A percentile compares a stretch with the other conserved stretches of the same genome.
phyloP scores from a whole-genome alignment of 2,329 filamentous ascomycete species.

The Rutstroemia sp. region DNA sequence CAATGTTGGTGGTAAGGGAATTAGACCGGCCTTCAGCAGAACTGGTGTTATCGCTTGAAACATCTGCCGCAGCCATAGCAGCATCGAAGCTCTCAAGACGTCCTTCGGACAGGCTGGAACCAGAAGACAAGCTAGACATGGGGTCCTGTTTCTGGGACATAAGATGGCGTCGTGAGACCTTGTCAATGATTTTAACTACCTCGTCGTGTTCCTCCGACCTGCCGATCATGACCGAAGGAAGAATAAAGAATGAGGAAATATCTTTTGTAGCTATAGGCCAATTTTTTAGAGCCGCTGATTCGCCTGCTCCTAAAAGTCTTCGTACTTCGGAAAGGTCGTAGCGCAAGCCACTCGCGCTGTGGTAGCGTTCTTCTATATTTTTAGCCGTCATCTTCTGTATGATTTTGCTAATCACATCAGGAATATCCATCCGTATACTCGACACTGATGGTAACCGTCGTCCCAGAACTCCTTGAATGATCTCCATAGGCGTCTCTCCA shows the following conservation, averaged over 20 bases:
- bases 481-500: conserved; percentile 74
- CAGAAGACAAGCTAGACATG: conserved; percentile 42
- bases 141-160: conserved; percentile 36
- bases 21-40: conserved; percentile 42
- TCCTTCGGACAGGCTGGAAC: conserved; percentile 43
- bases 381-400: conserved; percentile 92
- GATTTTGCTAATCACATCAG: conserved; percentile 72
- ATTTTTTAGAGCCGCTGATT: conserved; percentile 60
- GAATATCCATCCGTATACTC: conserved; percentile 71
- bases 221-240: conserved; percentile 77
- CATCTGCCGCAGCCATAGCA: conserved; percentile 42
- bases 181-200: conserved; percentile 69
- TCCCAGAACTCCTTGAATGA: conserved; percentile 82
- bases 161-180: conserved; percentile 60
- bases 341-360: conserved; percentile 80
- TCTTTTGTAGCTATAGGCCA: conserved; percentile 78
- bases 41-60: conserved; percentile 50
- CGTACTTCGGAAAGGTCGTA: conserved; percentile 71
- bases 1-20: conserved; percentile 11
- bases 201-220: conserved; percentile 63
- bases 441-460: conserved; percentile 72
- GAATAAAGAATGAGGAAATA: conserved; percentile 69
- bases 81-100: conserved; percentile 19
- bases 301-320: conserved; percentile 66
- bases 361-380: conserved; percentile 79